Percentiles rank a stretch among this genome's conserved stretches.
phyloP scores from a whole-genome alignment of 768 basidiomycete genomes.

The Pleurotus djamor region DNA sequence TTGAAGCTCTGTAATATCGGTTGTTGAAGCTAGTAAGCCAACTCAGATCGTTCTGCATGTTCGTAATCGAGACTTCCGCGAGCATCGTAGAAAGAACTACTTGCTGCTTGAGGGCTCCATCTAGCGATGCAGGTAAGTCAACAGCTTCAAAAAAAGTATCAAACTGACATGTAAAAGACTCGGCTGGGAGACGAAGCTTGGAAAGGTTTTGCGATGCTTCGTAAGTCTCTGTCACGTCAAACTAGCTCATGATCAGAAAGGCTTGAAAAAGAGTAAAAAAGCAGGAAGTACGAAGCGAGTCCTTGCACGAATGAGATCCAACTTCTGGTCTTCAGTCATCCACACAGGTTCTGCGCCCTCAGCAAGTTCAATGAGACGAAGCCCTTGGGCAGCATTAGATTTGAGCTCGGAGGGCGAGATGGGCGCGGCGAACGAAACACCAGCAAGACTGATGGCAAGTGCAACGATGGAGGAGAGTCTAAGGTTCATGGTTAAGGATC shows the following conservation, averaged over 20 bases:
- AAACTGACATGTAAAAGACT: neutral
- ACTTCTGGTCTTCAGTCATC: constrained; percentile 27
- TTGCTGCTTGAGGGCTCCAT: constrained; percentile 22
- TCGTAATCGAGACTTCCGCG: constrained; percentile 17
- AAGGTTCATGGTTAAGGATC: neutral
- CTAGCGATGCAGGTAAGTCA: constrained; percentile 6
- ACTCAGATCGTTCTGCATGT: constrained; percentile 24
- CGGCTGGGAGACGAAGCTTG: neutral
- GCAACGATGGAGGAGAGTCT: neutral
- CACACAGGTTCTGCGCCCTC: constrained; percentile 25
- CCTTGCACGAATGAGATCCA: constrained; percentile 19
- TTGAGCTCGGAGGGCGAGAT: neutral
- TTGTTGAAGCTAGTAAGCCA: constrained; percentile 31
- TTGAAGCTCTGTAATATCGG: constrained; percentile 26
- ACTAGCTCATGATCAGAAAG: constrained; percentile 13
- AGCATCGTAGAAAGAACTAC: constrained; percentile 17
- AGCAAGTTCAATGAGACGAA: constrained; percentile 26
- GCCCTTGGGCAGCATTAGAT: constrained; percentile 22
- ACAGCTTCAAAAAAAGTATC: neutral
- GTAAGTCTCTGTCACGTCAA: constrained; percentile 31
- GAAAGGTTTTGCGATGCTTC: constrained; percentile 13
- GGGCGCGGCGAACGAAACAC: constrained; percentile 2
- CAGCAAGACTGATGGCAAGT: neutral
- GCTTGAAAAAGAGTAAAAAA: neutral
- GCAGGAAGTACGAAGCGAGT: constrained; percentile 20